A percentile compares a stretch with the other conserved stretches of the same genome.
Conservation (phyloP, 805 yeast genomes). For the Nakazawaea pomicola region DNA sequence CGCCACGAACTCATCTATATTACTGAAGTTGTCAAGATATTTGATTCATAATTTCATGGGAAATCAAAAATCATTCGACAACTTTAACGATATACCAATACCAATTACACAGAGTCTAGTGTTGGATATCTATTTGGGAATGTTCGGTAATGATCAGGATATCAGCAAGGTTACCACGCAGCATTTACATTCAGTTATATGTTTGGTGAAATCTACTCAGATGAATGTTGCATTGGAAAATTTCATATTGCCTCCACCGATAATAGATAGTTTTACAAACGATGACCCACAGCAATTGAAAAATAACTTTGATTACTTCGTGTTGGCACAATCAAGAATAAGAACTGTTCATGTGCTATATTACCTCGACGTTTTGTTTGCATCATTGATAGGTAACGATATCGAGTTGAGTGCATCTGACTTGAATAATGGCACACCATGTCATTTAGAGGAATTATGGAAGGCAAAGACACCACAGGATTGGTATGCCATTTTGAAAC, state of each 20-base stretch:
- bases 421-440: constrained; percentile 61
- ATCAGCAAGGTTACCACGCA: constrained; percentile 43
- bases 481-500: constrained; percentile 42
- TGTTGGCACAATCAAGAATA: constrained; percentile 50
- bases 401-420: constrained; percentile 36
- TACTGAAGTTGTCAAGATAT: constrained; percentile 63
- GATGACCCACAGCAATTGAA: constrained; percentile 27
- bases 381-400: constrained; percentile 37
- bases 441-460: constrained; percentile 59
- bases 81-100: constrained; percentile 49
- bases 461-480: constrained; percentile 40
- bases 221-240: constrained; percentile 46
- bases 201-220: constrained; percentile 47
- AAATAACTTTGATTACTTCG: constrained; percentile 44
- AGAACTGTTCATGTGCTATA: constrained; percentile 49
- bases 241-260: constrained; percentile 37
- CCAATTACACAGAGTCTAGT: constrained; percentile 54
- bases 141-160: constrained; percentile 52
- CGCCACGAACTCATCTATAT: constrained; percentile 65
- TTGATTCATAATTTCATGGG: constrained; percentile 66
- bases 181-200: constrained; percentile 49
- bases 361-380: constrained; percentile 42
- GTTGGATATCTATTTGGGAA: constrained; percentile 49
- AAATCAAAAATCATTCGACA: constrained; percentile 37
- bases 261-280: constrained; percentile 19